phyloP scores from a whole-genome alignment of 768 basidiomycete genomes.

The Naematelia encephala region DNA sequence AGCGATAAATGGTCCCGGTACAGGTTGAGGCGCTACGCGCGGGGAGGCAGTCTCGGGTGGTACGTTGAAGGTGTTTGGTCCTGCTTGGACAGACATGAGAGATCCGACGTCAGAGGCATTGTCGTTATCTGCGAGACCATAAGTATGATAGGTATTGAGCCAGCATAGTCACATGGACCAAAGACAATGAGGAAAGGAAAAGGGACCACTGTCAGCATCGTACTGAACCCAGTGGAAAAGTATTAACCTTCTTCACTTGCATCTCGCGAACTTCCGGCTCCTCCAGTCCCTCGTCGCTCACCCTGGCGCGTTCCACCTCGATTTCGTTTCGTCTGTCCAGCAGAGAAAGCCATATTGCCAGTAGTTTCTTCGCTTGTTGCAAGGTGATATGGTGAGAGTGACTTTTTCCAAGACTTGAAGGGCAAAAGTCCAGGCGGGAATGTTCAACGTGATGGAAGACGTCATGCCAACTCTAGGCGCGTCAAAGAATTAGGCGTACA shows the following conservation, averaged over 20 bases:
- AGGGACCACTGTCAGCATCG: background rate
- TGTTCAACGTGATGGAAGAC: too few relatives aligned
- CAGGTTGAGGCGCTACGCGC: background rate
- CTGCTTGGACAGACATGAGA: slow-evolving; percentile 22
- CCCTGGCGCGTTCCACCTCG: slow-evolving; percentile 22
- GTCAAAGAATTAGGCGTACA: too few relatives aligned
- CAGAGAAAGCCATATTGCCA: slow-evolving; percentile 8
- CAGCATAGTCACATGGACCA: too few relatives aligned
- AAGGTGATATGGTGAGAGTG: too few relatives aligned
- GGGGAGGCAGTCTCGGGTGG: slow-evolving; percentile 21
- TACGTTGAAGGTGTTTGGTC: slow-evolving; percentile 10
- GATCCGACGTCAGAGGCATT: slow-evolving; percentile 43
- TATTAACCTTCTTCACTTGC: slow-evolving; percentile 51
- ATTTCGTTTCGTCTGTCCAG: slow-evolving; percentile 26
- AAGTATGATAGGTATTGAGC: slow-evolving; percentile 6
- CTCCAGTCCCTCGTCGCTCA: slow-evolving; percentile 26
- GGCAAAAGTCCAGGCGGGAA: too few relatives aligned
- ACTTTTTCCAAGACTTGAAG: too few relatives aligned
- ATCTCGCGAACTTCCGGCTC: slow-evolving; percentile 43
- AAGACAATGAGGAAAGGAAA: slow-evolving; percentile 11
- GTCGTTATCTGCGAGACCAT: slow-evolving; percentile 38
- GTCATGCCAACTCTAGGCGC: too few relatives aligned
- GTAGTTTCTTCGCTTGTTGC: background rate
- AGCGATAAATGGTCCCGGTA: background rate
- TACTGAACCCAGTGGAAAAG: background rate